Base-by-base conservation (phyloP, 2,329 filamentous ascomycete species). In the Ophiostoma sp. region DNA sequence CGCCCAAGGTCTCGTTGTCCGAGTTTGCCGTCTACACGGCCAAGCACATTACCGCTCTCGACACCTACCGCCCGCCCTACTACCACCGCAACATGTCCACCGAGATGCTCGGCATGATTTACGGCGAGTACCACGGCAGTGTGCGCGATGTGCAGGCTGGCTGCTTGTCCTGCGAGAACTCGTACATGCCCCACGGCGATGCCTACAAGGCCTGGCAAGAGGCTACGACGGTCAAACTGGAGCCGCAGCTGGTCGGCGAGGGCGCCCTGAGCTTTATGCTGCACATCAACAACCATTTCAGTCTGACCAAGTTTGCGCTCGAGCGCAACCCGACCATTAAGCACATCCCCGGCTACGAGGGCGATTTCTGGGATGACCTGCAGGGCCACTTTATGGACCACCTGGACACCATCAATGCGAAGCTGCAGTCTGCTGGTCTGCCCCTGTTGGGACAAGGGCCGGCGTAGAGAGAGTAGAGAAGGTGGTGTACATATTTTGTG, bases 1-100 rank as follows among this genome's bases (percentile, higher is more conserved):
- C 52, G 19, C 69, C 72, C 3, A 55, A 70, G 17, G 69, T 72
- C 2, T 69, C 72, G 15, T 80, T 89, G 3, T 87, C 86, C 0
- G 91, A 92, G 80, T 92, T 92, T 76, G 85, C 92, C 64, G 88
- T 90, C 79, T 92, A 92, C 80, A 87, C 89, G 0, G 89, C 90
- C 0, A 85, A 89, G 28, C 92, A 90, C 89, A 84, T 90, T 15
- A 88, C 91, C 1, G 85, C 86, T 0, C 86, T 87, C 66, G 85
- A 86, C 74, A 91, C 90, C 0, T 91, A 90, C 81, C 85, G 89
- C 0, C 88, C 88, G 1, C 90, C 90, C 0, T 92, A 90, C 80
- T 92, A 91, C 79, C 90, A 91, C 78, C 84, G 88, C 59, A 90
- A 89, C 78, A 85, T 84, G 50, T 87, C 87, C 48, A 85, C 86